phyloP scores from a whole-genome alignment of 148 eudicot species.

The Gaultheria prostrata region DNA sequence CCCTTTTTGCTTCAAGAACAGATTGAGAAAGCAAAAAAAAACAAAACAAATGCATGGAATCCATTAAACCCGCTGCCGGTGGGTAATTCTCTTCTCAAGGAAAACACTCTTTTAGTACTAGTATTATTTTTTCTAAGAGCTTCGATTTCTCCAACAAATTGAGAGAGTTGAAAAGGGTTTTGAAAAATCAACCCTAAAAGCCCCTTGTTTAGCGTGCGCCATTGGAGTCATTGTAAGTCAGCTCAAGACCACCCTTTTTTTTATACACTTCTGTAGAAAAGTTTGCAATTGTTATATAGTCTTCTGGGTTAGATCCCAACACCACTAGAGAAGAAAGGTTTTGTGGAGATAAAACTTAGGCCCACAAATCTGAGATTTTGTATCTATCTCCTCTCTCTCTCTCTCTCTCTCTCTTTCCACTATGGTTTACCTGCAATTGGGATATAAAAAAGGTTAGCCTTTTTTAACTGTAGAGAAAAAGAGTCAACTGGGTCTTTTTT shows the following conservation, averaged over 20 bases:
- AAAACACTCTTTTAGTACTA: neutral
- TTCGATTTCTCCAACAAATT: conserved; percentile 24
- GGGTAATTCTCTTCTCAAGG: conserved; percentile 13
- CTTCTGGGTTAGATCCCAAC: conserved; percentile 9
- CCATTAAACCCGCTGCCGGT: neutral
- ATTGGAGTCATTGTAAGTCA: conserved; percentile 28
- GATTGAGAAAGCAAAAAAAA: neutral
- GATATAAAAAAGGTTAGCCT: neutral
- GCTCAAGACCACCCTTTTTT: conserved; percentile 24
- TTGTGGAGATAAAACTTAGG: neutral
- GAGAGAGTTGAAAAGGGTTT: conserved; percentile 13
- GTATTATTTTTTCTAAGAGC: neutral
- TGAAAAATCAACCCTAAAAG: conserved; percentile 1
- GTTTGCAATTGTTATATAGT: neutral
- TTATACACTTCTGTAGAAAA: neutral
- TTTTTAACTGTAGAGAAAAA: conserved; percentile 6
- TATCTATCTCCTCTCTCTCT: neutral
- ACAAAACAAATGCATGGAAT: neutral
- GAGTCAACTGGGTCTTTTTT: conserved; percentile 26
- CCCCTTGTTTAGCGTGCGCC: conserved; percentile 23
- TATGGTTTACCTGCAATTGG: neutral
- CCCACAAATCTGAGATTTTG: conserved; percentile 10
- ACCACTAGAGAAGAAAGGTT: neutral
- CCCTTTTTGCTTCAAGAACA: neutral
- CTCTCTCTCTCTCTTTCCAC: neutral